phyloP scores from a whole-genome alignment of 176 grass and related monocot species.

The Thalia dealbata region DNA sequence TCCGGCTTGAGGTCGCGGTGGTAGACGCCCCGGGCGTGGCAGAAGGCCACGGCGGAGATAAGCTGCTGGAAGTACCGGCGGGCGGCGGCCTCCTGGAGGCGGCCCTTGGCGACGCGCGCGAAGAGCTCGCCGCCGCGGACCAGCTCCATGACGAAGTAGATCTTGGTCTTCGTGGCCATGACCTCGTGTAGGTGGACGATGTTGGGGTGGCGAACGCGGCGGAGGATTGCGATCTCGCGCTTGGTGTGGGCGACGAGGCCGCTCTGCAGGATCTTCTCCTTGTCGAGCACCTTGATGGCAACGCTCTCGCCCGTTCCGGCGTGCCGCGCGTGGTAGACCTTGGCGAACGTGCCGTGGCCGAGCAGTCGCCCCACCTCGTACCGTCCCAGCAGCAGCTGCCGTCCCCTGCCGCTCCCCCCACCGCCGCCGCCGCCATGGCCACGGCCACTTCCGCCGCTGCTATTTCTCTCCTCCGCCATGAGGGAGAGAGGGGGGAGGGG shows the following conservation, averaged over 20 bases:
- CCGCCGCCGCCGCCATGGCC: not conserved
- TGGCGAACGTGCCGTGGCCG: constrained; percentile 59
- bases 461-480: not conserved
- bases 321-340: constrained; percentile 34
- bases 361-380: constrained; percentile 41
- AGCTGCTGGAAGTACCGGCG: constrained; percentile 54
- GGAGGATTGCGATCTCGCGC: constrained; percentile 46
- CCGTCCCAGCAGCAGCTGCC: constrained; percentile 19
- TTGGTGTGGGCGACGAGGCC: constrained; percentile 32
- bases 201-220: constrained; percentile 43
- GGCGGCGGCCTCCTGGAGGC: constrained; percentile 31
- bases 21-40: constrained; percentile 54
- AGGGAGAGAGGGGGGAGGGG: not conserved
- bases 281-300: constrained; percentile 51
- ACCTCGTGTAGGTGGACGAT: constrained; percentile 48
- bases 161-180: constrained; percentile 44
- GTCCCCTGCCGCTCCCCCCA: not conserved
- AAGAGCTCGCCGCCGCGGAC: constrained; percentile 44
- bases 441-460: not conserved
- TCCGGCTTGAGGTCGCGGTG: constrained; percentile 73
- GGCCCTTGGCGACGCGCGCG: constrained; percentile 21
- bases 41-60: constrained; percentile 40
- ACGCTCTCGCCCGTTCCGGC: constrained; percentile 28
- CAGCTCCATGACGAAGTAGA: constrained; percentile 71
- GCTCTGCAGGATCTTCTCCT: constrained; percentile 36